Evolutionary conservation across 768 basidiomycete species (phyloP), one percentile per base, ranked within the genome.

Genomic region (Boletus rubroflammeus): DNA sequence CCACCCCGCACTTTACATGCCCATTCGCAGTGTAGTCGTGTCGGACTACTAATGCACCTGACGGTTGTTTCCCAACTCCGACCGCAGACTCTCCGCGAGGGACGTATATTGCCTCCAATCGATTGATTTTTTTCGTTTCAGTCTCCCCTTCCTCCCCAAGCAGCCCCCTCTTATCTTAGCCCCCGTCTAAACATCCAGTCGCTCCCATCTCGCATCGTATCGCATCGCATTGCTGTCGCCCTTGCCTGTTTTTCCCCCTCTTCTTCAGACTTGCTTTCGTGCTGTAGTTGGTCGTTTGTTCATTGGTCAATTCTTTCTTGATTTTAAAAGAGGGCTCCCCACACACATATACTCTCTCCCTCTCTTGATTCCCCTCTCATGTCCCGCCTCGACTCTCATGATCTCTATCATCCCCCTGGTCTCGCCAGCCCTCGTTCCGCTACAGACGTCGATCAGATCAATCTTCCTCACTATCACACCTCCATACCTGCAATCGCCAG

Each of bases 371-470:
- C 41, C 21, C 34, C 39, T 40, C 52, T 55, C 57, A 80, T 81
- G 81, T 77, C 79, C 44, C 76, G 67, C 53, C 60, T 67, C 56
- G 78, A 78, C 48, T 59, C 69, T 43, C 69, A 74, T 59, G 78
- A 80, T 53, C 72, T 69, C 55, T 74, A 76, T 44, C 67, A 66
- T 55, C 58, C 59, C 25, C 66, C 72, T 1, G 74, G 73, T 41
- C 62, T 72, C 36, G 56, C 51, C 19, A 53, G 53, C 34, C 55
- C 62, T 53, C 73, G 69, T 26, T 62, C 64, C 17, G 51, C 64
- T 31, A 58, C 66, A 43, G 74, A 71, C 53, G 58, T 63, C 54
- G 76, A 75, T 59, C 64, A 53, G 46, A 47, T 53, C 54, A 45
- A 19, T 47, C 17, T 43, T 26, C 67, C 53, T 26, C 36, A 38